Conservation (phyloP, 2,329 filamentous ascomycete genomes). For the Phyllosticta citribraziliensis region DNA sequence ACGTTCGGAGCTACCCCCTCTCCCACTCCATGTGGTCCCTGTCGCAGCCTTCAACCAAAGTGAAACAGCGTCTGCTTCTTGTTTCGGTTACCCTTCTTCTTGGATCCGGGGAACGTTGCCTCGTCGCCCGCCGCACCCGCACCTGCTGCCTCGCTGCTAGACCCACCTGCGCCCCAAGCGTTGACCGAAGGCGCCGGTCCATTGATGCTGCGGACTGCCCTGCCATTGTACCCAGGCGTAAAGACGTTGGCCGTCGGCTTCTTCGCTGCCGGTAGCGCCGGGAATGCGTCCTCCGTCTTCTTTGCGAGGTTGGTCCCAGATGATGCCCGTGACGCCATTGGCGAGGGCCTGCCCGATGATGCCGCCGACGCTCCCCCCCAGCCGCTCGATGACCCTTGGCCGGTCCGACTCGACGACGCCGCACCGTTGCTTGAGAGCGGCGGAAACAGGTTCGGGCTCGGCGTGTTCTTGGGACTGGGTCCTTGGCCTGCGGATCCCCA, state of each 20-base stretch:
- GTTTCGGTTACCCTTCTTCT: constrained; percentile 40
- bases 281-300: constrained; percentile 55
- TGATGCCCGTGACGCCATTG: constrained; percentile 25
- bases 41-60: constrained; percentile 29
- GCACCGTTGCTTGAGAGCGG: constrained; percentile 17
- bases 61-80: constrained; percentile 43
- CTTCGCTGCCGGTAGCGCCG: constrained; percentile 67
- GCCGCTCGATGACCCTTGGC: constrained; percentile 23
- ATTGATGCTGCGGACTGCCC: constrained; percentile 31
- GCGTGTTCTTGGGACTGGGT: background rate
- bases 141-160: constrained; percentile 12
- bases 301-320: constrained; percentile 17
- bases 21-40: background rate
- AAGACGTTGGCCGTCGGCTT: constrained; percentile 52
- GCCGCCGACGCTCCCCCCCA: constrained; percentile 25
- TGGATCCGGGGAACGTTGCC: constrained; percentile 19
- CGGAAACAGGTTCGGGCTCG: constrained; percentile 19
- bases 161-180: constrained; percentile 29
- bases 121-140: constrained; percentile 14
- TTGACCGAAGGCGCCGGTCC: constrained; percentile 29
- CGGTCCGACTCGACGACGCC: constrained; percentile 4
- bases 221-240: constrained; percentile 39
- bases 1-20: background rate
- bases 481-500: constrained; percentile 41
- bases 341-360: constrained; percentile 27